Base-by-base conservation (phyloP, 306 rosid species). In the Cajanus cajan region DNA sequence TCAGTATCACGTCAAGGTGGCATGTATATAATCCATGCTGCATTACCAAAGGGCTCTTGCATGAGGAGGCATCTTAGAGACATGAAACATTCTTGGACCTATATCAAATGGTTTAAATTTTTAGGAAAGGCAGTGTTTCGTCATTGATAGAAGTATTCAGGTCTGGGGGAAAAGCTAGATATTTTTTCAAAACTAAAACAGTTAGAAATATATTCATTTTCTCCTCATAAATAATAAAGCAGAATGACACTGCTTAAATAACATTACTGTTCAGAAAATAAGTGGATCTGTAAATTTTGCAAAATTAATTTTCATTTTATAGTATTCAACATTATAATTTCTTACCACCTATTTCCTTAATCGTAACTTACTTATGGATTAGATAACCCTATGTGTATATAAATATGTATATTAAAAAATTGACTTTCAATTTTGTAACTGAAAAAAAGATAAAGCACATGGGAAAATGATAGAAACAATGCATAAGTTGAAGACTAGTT, bases 221-320 rank as follows among this genome's bases (percentile, higher is more conserved):
- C 34, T 14, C 50, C 14, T 63, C 4, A 66, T 16, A 3, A 28
- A 28, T 28, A 28, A n/a, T 41, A 74, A 73, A 67, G 10, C 45
- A 14, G 28, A 65, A 19, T 13, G 44, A 41, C 4, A 18, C 43
- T 41, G 10, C 70, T 19, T 21, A 55, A 15, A 28, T 74, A 8
- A 81, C 71, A 14, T 65, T 14, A 39, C 12, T 44, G 55, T 45
- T 65, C 55, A 44, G 57, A 45, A 55, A 81, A 74, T 52, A 74
- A 21, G 55, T 6, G 21, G 18, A 50, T 21, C 12, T 1, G 7
- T 40, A 72, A 62, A 34, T 5, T 57, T 40, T 43, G 15, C 21
- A 68, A 55, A 54, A 67, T n/a, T 40, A 16, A 10, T 67, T 48
- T 33, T 18, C 25, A 15, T 43, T 69, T 31, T 13, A 22, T 12